These are phyloP conservation scores for Xylariales sp. DNA, from an alignment of 2,329 filamentous ascomycete genomes.

Conservation along the genomic window DNA sequence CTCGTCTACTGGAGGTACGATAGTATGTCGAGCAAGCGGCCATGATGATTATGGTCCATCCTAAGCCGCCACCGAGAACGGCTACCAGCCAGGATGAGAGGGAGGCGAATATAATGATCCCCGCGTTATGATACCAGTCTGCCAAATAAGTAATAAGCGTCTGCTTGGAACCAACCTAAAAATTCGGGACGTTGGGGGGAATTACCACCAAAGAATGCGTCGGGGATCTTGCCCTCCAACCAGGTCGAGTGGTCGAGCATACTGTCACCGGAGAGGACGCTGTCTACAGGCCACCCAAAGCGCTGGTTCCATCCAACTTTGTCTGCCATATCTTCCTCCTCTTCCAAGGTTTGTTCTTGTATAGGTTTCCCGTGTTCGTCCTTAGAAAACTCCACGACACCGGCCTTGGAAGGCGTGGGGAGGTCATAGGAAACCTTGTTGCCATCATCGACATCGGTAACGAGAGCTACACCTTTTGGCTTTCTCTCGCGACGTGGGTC, in stretches of 20 bases:
- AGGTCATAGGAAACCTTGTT: slow-evolving; percentile 78
- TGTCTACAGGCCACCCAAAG: slow-evolving; percentile 77
- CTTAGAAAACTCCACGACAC: slow-evolving; percentile 68
- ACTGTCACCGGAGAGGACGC: slow-evolving; percentile 69
- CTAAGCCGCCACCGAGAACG: slow-evolving; percentile 88
- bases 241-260: slow-evolving; percentile 89
- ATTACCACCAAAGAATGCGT: slow-evolving; percentile 88
- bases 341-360: slow-evolving; percentile 64
- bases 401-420: slow-evolving; percentile 77
- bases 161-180: not conserved
- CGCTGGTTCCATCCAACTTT: slow-evolving; percentile 88
- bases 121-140: slow-evolving; percentile 99
- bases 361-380: slow-evolving; percentile 62
- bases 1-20: slow-evolving; percentile 90
- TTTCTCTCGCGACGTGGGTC: slow-evolving; percentile 71
- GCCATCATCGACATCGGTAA: slow-evolving; percentile 83
- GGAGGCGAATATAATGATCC: slow-evolving; percentile 92
- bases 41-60: slow-evolving; percentile 95
- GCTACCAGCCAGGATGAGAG: slow-evolving; percentile 91
- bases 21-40: slow-evolving; percentile 94
- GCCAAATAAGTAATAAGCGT: slow-evolving; percentile 33
- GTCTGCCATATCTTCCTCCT: slow-evolving; percentile 64
- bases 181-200: slow-evolving; percentile 43
- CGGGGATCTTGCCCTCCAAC: slow-evolving; percentile 84
- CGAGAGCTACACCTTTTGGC: slow-evolving; percentile 73